phyloP scores from a whole-genome alignment of 202 grass and related monocot genomes.

The Alloteropsis angusta region DNA sequence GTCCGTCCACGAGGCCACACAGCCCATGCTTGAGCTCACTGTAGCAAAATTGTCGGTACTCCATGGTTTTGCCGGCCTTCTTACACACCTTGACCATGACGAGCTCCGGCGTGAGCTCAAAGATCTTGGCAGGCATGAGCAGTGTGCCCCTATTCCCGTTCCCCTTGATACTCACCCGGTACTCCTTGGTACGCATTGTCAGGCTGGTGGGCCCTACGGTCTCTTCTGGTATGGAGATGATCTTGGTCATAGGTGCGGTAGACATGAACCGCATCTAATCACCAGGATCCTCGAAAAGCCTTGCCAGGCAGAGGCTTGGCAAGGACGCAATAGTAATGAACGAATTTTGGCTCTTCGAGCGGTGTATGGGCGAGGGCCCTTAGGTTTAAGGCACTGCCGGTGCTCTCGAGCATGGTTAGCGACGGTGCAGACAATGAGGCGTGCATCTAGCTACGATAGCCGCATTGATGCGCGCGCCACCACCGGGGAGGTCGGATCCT shows the following conservation, averaged over 20 bases:
- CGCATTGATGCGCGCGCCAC: neutral
- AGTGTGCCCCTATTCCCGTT: slow-evolving; percentile 36
- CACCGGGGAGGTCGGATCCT: neutral
- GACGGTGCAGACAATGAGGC: slow-evolving; percentile 30
- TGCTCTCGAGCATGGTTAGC: neutral
- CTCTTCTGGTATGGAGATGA: neutral
- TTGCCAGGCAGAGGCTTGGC: slow-evolving; percentile 42
- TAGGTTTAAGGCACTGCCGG: neutral
- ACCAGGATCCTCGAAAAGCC: slow-evolving; percentile 54
- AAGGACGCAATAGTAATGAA: slow-evolving; percentile 61
- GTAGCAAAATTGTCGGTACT: slow-evolving; percentile 30
- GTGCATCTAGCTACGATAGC: neutral
- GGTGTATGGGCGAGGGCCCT: neutral
- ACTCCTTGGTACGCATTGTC: slow-evolving; percentile 38
- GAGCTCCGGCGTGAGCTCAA: slow-evolving; percentile 46
- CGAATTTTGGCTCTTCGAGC: slow-evolving; percentile 44
- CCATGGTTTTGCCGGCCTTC: slow-evolving; percentile 10
- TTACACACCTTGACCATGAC: slow-evolving; percentile 45
- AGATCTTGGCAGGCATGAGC: slow-evolving; percentile 33
- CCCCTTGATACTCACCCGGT: slow-evolving; percentile 40
- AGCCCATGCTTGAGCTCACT: slow-evolving; percentile 32
- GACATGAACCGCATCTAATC: slow-evolving; percentile 45
- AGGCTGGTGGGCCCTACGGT: slow-evolving; percentile 34
- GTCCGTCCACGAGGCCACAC: neutral
- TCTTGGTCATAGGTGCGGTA: slow-evolving; percentile 25